Evolutionary conservation across 2,329 filamentous ascomycete species (phyloP), one percentile per base, ranked within the genome.

Genomic region (Epichloe typhina): DNA sequence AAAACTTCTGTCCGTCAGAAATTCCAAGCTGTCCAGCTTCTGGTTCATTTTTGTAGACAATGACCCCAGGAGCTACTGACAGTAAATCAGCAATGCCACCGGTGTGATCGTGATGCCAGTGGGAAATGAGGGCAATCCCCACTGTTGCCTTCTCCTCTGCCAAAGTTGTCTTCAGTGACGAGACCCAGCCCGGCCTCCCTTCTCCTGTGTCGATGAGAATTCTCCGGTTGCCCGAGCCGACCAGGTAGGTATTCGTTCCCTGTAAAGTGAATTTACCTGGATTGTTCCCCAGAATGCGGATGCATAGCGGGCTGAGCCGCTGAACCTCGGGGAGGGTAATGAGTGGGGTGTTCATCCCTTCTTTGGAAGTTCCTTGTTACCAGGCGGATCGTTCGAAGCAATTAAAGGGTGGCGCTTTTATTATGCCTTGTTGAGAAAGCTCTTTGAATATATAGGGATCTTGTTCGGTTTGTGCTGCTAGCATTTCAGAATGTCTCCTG

Each of bases 231-330:
- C 90, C 91, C 6, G 77, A 82, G 52, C 93, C 93, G 53, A 98
- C 62, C 17, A 98, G 77, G 66, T 98, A 98, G 36, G 93, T 98
- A 66, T 98, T 98, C 58, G 93, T 96, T 55, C 89, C 84, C 67
- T 84, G 79, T 11, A 84, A 69, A 4, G 79, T 76, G 61, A 82
- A 83, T 72, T 95, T 96, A 62, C 86, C 81, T 12, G 93, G 91
- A 67, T 98, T 98, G 8, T 86, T 88, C 52, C 85, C 93, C 17
- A 97, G 73, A 54, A 98, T 86, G 51, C 93, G 80, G 55, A 95
- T 84, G 43, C 90, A 85, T 13, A 78, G 72, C 19, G 85, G 77
- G 62, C 86, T 91, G 50, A 97, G 74, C 54, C 84, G 80, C 67
- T 91, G 82, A 47, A 95, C 78, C 54, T 84, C 80, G 4, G 83